Percentiles rank a stretch among this genome's conserved stretches.
Conservation (phyloP, 2,329 filamentous ascomycete species). For the Botrytis fabae region DNA sequence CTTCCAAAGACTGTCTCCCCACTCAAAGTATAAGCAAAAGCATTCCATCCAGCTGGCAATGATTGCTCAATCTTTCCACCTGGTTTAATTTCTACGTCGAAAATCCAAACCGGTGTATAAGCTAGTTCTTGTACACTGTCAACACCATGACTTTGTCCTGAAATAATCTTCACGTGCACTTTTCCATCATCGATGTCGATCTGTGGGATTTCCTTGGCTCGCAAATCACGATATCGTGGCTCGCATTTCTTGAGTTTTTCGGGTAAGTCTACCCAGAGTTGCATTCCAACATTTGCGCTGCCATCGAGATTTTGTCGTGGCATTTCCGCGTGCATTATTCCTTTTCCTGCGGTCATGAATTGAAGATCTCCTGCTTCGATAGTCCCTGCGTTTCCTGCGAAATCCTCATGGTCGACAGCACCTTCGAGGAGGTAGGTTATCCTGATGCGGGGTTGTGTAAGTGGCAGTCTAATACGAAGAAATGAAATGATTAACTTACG, state of each 20-base stretch:
- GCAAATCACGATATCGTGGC: slow-evolving; percentile 85
- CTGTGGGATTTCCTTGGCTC: slow-evolving; percentile 73
- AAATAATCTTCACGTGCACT: slow-evolving; percentile 86
- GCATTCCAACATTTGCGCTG: slow-evolving; percentile 78
- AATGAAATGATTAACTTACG: neutral
- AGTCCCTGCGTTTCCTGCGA: slow-evolving; percentile 80
- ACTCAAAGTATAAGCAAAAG: slow-evolving; percentile 82
- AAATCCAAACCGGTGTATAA: slow-evolving; percentile 95
- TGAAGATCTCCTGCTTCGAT: slow-evolving; percentile 87
- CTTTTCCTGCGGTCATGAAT: slow-evolving; percentile 93
- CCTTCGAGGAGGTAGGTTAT: slow-evolving; percentile 90
- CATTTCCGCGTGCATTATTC: slow-evolving; percentile 97
- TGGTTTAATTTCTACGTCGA: slow-evolving; percentile 78
- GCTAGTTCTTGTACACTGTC: slow-evolving; percentile 88
- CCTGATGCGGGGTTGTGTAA: slow-evolving; percentile 23
- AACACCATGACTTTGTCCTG: slow-evolving; percentile 77
- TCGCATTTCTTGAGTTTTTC: slow-evolving; percentile 81
- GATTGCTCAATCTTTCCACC: slow-evolving; percentile 76
- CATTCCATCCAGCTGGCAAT: slow-evolving; percentile 80
- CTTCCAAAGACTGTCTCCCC: slow-evolving; percentile 67
- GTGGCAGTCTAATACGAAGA: neutral
- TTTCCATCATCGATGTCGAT: slow-evolving; percentile 70
- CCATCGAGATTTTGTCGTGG: slow-evolving; percentile 76
- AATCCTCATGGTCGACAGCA: slow-evolving; percentile 88
- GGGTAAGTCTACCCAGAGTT: slow-evolving; percentile 94